Base-by-base conservation (phyloP, 257 asterid species). In the Solanum arcanum region DNA sequence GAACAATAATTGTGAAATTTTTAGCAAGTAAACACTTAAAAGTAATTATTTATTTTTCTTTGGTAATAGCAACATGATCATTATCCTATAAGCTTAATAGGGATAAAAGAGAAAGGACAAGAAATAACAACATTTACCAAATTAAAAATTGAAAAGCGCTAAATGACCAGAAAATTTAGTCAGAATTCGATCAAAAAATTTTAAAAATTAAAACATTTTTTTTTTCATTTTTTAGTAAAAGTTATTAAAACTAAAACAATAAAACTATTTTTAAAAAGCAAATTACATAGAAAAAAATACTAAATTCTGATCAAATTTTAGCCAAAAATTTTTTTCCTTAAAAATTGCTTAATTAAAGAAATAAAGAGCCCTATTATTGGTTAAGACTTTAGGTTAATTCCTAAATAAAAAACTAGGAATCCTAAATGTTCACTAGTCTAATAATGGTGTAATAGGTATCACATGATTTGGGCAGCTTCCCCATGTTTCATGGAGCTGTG, bases 71-170 rank as follows among this genome's bases (percentile, higher is more conserved):
- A 9, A 72, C 47, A 18, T 35, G 46, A 72, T 41, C 56, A 25
- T 80, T 80, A 80, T 80, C 42, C 84, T 27, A 80, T 80, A 80
- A 16, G 68, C 29, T 80, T 46, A 47, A 80, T 80, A 47, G 18
- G 12, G 42, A 29, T 27, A 9, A 46, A 16, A 15, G 10, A 27
- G 41, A 78, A 25, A 46, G 41, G 66, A 78, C 66, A 27, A 78
- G 39, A 80, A 29, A 8, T 76, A 47, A 47, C 66, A 80, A 16
- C 66, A 78, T 78, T 23, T 44, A 44, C 29, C 18, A 78, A 27
- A 78, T 46, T 46, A 6, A 78, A 46, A 78, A 10, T 25, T 47
- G 42, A 47, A 0, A 33, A 33, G 35, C 1, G 35, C 0, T 33
- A 33, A 33, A 33, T 3, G 1, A 0, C 1, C 6, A 4, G 35